Evolutionary conservation across 768 basidiomycete genomes (phyloP).

Genomic region (Kwoniella europaea): DNA sequence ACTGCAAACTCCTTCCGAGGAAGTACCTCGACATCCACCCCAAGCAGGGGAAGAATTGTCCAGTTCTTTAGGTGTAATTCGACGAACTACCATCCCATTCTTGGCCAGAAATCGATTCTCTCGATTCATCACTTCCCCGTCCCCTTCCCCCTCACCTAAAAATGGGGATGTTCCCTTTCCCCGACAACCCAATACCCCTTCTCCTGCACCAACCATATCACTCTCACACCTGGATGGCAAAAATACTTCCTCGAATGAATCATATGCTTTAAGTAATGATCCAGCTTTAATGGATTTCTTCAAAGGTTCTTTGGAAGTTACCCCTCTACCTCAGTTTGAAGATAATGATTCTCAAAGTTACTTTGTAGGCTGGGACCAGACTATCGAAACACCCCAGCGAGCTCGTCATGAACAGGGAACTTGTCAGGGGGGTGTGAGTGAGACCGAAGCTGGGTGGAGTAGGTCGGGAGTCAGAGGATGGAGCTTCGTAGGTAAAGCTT

Average conservation of each 20-base stretch:
- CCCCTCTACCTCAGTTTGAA: constrained; percentile 6
- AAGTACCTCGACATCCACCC: background rate
- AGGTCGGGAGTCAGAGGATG: background rate
- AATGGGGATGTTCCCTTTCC: constrained; percentile 7
- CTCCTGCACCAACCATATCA: background rate
- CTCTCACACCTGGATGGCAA: background rate
- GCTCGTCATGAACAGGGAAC: background rate
- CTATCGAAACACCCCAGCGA: background rate
- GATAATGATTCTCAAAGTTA: constrained; percentile 1
- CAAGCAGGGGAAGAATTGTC: background rate
- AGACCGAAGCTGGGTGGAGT: constrained; percentile 13
- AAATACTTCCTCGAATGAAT: background rate
- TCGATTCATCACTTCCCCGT: constrained; percentile 5
- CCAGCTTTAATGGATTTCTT: constrained; percentile 11
- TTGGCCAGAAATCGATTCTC: constrained; percentile 6
- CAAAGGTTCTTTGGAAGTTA: constrained; percentile 15
- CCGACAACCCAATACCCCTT: background rate
- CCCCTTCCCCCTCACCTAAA: background rate
- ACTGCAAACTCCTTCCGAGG: background rate
- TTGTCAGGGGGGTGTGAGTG: constrained; percentile 6
- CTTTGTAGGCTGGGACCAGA: background rate
- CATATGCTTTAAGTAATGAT: constrained; percentile 7
- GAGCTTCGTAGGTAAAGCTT: background rate
- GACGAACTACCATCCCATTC: constrained; percentile 12
- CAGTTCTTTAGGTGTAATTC: background rate